phyloP scores from a whole-genome alignment of 257 asterid species.

The Scutellaria minor region DNA sequence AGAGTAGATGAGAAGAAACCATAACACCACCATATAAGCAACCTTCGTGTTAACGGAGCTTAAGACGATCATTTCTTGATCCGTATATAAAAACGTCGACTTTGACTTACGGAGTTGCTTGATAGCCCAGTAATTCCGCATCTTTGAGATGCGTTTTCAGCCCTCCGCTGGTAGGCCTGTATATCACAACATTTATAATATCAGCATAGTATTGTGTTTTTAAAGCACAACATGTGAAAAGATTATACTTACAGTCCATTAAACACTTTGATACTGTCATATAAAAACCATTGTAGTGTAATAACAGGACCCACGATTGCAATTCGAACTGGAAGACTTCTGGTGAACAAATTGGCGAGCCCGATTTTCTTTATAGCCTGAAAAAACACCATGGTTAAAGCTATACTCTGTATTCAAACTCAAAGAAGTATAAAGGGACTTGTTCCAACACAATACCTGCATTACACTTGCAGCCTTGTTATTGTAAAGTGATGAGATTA shows the following conservation, averaged over 20 bases:
- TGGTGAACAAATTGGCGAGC: conserved; percentile 55
- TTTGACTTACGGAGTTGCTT: conserved; percentile 27
- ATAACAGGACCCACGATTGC: conserved; percentile 72
- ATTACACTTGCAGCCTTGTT: conserved; percentile 48
- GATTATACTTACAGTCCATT: conserved; percentile 63
- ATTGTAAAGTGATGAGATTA: conserved; percentile 68
- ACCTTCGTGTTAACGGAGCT: neutral
- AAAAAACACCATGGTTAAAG: conserved; percentile 24
- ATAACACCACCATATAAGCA: too few species aligned
- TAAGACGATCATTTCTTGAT: too few species aligned
- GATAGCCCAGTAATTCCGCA: conserved; percentile 34
- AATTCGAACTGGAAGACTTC: conserved; percentile 74
- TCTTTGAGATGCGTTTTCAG: conserved; percentile 54
- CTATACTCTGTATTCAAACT: neutral
- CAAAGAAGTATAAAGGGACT: conserved; percentile 17
- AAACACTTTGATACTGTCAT: conserved; percentile 71
- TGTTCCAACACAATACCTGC: conserved; percentile 44
- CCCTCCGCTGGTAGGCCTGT: conserved; percentile 88
- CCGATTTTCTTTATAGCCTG: conserved; percentile 73
- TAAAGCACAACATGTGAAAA: neutral
- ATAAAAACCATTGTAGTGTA: conserved; percentile 74
- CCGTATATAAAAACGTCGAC: conserved; percentile 3
- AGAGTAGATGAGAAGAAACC: too few species aligned
- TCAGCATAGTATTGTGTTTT: too few species aligned
- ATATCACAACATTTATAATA: neutral